Percentiles rank a stretch among this genome's conserved stretches.
Conservation (phyloP, 768 basidiomycete species). For the Melanogaster broomeanus region DNA sequence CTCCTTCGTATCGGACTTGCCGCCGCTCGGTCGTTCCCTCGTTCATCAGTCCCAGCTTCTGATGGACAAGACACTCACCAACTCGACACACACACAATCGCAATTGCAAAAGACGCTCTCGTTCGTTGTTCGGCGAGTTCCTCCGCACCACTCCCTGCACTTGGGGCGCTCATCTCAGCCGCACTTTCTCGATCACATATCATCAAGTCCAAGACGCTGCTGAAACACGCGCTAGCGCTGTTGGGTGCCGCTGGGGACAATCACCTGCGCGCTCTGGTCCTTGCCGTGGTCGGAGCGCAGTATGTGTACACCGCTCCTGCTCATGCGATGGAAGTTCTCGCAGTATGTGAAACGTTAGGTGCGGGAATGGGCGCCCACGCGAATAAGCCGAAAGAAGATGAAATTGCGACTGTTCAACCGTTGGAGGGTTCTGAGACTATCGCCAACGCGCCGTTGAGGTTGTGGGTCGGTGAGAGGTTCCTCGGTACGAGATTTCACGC, state of each 20-base stretch:
- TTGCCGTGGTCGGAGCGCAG: slow-evolving; percentile 68
- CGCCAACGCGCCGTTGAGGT: slow-evolving; percentile 64
- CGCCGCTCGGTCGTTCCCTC: slow-evolving; percentile 4
- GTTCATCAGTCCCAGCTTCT: background rate
- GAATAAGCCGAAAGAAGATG: slow-evolving; percentile 17
- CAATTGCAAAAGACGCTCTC: slow-evolving; percentile 28
- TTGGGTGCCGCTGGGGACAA: slow-evolving; percentile 66
- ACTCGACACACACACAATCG: slow-evolving; percentile 16
- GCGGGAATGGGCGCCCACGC: slow-evolving; percentile 59
- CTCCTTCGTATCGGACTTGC: slow-evolving; percentile 50
- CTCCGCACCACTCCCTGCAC: slow-evolving; percentile 17
- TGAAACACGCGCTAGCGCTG: slow-evolving; percentile 60
- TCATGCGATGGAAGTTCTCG: slow-evolving; percentile 68
- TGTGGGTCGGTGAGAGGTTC: slow-evolving; percentile 75
- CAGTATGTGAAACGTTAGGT: slow-evolving; percentile 68
- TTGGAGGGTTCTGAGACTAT: slow-evolving; percentile 25
- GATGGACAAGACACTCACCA: slow-evolving; percentile 6
- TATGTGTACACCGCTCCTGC: slow-evolving; percentile 70
- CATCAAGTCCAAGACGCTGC: slow-evolving; percentile 38
- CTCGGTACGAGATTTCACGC: slow-evolving; percentile 46
- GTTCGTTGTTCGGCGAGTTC: slow-evolving; percentile 23
- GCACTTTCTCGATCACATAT: slow-evolving; percentile 24
- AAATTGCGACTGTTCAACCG: background rate
- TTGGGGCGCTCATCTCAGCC: slow-evolving; percentile 18
- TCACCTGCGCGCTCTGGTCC: slow-evolving; percentile 67